Conservation (phyloP, 495 filamentous ascomycete species). For the Xylaria palmicola region DNA sequence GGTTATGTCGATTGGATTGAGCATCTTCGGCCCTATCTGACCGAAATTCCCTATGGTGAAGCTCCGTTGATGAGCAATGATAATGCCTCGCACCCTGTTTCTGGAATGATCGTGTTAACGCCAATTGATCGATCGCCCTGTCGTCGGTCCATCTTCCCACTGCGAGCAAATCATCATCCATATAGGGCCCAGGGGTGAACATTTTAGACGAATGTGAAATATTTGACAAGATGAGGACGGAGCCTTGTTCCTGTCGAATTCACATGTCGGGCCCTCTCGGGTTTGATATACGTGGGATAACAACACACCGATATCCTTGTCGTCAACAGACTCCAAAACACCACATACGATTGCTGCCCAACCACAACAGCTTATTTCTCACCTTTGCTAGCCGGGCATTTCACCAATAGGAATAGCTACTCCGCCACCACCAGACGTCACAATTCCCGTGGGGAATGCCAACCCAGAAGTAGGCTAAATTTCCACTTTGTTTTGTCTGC, state of each 20-base stretch:
- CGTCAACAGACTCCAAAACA: not conserved
- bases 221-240: not conserved
- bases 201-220: not conserved
- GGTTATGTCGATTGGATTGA: not conserved
- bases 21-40: not conserved
- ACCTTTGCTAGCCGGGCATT: not conserved
- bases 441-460: not conserved
- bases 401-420: not conserved
- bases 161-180: not conserved
- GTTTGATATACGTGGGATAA: not conserved
- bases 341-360: not conserved
- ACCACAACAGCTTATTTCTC: not conserved
- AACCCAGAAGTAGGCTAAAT: not conserved
- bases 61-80: not conserved
- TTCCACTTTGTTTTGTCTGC: constrained; percentile 1
- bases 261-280: not conserved
- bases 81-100: not conserved
- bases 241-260: not conserved
- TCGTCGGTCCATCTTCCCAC: constrained; percentile 1
- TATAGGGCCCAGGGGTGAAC: not conserved
- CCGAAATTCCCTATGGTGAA: not conserved
- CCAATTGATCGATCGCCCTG: not conserved
- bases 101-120: not conserved
- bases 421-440: not conserved
- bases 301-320: constrained; percentile 3